Percentiles rank a stretch among this genome's conserved stretches.
Evolutionary conservation across 2,329 filamentous ascomycete species (phyloP).

Genomic region (Fusarium xylarioides): DNA sequence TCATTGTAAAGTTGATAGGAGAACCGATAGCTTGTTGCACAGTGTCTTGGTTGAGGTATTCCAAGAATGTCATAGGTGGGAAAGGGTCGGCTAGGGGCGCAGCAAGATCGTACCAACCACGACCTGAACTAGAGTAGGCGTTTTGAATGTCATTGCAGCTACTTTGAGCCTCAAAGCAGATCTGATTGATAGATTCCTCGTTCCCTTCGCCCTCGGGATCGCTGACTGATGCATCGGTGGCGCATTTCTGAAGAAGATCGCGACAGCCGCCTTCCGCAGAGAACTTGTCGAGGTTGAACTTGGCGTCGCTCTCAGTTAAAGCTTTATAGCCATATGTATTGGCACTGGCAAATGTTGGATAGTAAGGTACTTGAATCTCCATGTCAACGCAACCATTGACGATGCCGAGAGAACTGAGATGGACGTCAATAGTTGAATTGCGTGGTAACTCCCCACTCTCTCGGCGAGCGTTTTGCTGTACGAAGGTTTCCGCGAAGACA

Average conservation of each 20-base stretch:
- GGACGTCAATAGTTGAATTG: constrained; percentile 65
- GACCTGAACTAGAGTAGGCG: constrained; percentile 64
- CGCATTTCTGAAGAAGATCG: constrained; percentile 62
- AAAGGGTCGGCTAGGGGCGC: constrained; percentile 66
- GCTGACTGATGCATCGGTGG: constrained; percentile 49
- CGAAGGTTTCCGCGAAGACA: constrained; percentile 66
- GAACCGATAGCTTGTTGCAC: constrained; percentile 70
- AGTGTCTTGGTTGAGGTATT: constrained; percentile 70
- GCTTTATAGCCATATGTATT: constrained; percentile 73
- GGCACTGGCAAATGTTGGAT: constrained; percentile 65
- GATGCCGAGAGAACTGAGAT: constrained; percentile 71
- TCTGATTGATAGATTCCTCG: constrained; percentile 49
- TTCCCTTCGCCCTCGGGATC: constrained; percentile 56
- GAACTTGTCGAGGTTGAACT: constrained; percentile 53
- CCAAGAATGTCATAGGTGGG: constrained; percentile 67
- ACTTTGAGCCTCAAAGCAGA: constrained; percentile 62
- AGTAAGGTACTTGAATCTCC: constrained; percentile 66
- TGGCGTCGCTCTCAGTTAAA: constrained; percentile 61
- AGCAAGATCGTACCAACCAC: constrained; percentile 70
- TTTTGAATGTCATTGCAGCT: constrained; percentile 61
- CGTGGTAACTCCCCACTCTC: constrained; percentile 58
- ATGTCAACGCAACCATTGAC: constrained; percentile 77
- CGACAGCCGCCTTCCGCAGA: constrained; percentile 57
- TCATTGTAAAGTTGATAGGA: constrained; percentile 66
- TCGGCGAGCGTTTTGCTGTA: constrained; percentile 69